These are phyloP conservation scores for Cerrena zonata DNA, from an alignment of 1,284 basidiomycete genomes.

Conservation along the genomic window DNA sequence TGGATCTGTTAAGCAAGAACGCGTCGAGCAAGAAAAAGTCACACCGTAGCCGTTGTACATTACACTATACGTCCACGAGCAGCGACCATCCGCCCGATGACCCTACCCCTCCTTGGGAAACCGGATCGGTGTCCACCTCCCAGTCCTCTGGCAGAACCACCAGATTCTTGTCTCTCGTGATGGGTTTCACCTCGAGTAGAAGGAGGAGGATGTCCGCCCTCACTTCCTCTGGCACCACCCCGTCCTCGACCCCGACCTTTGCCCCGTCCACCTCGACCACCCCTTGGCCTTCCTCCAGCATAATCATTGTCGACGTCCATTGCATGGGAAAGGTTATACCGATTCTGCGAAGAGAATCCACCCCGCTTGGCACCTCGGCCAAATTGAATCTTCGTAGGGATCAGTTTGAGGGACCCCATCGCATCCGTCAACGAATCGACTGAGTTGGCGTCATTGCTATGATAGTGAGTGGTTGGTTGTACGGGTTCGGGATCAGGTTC, in stretches of 20 bases:
- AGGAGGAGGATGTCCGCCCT: too few species aligned
- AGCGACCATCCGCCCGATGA: neutral
- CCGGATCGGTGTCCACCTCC: neutral
- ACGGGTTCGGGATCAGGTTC: neutral
- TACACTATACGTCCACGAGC: too few species aligned
- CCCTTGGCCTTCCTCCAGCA: neutral
- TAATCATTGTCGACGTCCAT: neutral
- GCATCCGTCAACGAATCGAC: conserved; percentile 42
- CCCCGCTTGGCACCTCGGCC: conserved; percentile 48
- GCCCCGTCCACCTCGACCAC: neutral
- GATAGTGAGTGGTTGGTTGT: too few species aligned
- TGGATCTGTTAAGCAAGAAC: too few species aligned
- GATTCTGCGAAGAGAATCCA: neutral
- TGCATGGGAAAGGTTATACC: neutral
- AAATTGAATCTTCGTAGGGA: conserved; percentile 64
- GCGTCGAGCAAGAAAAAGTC: too few species aligned
- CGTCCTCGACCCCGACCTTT: neutral
- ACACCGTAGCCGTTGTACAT: too few species aligned
- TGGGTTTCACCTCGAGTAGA: too few species aligned
- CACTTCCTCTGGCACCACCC: too few species aligned
- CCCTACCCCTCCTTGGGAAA: neutral
- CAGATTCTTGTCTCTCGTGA: too few species aligned
- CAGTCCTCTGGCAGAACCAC: neutral
- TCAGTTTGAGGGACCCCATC: conserved; percentile 58
- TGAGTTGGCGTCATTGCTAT: too few species aligned